Base-by-base conservation (phyloP, 331 rosid species). In the Quercus phellos region DNA sequence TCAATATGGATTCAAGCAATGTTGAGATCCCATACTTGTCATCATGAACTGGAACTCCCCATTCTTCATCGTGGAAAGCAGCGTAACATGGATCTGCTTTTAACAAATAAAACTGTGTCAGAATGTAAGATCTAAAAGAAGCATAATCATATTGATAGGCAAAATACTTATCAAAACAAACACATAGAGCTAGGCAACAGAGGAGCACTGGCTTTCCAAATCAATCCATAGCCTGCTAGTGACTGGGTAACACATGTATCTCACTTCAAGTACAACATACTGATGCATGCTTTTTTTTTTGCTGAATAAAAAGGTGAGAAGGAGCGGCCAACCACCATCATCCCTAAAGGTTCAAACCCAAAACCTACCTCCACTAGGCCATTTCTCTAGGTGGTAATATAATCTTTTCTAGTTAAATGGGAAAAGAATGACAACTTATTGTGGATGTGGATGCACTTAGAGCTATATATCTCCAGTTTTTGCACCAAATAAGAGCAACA, bases 41-140 rank as follows among this genome's bases (percentile, higher is more conserved):
- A 86, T 92, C 88, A 27, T 92, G 97, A 21, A 90, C 90, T 3
- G 97, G 93, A 81, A 90, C 83, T 68, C 97, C 97, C 97, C 97
- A 92, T 87, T 90, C 97, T 82, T 89, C 96, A 9, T 92, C 97
- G 2, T 92, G 97, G 84, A 90, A 89, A 79, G 87, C 81, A 43
- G 88, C 87, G 50, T 92, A 92, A 55, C 86, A 79, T 70, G 85
- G 91, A 70, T 90, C 97, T 92, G 86, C 63, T 55, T 73, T 84
- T 82, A 85, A 78, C 38, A 85, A 16, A 75, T 16, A 70, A 73
- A 80, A 21, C 79, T 17, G 56, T 7, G 79, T 91, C 79, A 89
- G 83, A 60, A 56, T 54, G 77, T 19, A 68, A 75, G 58, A 76
- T 13, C 19, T 43, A 27, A 16, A 74, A 68, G 71, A 77, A 79